These are phyloP conservation scores for Trichoderma breve DNA, from an alignment of 2,329 filamentous ascomycete species.

Conservation along the genomic window DNA sequence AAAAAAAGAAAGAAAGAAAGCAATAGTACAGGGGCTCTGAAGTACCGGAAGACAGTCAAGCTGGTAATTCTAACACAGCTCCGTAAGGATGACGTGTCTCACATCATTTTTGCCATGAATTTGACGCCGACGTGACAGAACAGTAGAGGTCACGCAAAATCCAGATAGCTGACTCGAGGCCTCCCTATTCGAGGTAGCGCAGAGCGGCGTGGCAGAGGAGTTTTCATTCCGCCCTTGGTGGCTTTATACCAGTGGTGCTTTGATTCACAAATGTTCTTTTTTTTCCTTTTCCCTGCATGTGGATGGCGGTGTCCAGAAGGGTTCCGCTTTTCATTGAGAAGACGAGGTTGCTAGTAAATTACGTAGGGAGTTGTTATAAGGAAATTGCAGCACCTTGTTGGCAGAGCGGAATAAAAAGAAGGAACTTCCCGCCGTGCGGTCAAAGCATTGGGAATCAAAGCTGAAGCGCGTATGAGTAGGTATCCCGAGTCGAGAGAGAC, in stretches of 20 bases:
- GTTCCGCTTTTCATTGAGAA: background rate
- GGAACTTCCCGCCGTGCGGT: background rate
- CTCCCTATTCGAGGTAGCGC: background rate
- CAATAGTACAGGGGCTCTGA: background rate
- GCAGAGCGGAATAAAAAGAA: background rate
- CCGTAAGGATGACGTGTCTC: conserved; percentile 9
- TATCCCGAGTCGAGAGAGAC: background rate
- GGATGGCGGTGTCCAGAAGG: background rate
- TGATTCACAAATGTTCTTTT: background rate
- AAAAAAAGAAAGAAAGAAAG: background rate
- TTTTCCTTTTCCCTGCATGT: background rate
- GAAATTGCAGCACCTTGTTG: background rate
- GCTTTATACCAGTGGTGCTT: background rate
- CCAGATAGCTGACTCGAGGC: background rate
- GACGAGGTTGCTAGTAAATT: background rate
- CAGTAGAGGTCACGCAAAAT: background rate
- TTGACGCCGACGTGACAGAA: background rate
- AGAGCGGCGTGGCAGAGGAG: background rate
- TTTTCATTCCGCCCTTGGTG: background rate
- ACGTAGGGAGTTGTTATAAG: background rate
- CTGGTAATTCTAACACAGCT: background rate
- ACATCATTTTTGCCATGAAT: background rate
- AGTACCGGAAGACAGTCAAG: background rate
- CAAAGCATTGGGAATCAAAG: background rate
- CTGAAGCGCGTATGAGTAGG: background rate